A percentile compares a stretch with the other conserved stretches of the same genome.
Conservation (phyloP, 2,329 filamentous ascomycete species). For the Daldinia sp. region DNA sequence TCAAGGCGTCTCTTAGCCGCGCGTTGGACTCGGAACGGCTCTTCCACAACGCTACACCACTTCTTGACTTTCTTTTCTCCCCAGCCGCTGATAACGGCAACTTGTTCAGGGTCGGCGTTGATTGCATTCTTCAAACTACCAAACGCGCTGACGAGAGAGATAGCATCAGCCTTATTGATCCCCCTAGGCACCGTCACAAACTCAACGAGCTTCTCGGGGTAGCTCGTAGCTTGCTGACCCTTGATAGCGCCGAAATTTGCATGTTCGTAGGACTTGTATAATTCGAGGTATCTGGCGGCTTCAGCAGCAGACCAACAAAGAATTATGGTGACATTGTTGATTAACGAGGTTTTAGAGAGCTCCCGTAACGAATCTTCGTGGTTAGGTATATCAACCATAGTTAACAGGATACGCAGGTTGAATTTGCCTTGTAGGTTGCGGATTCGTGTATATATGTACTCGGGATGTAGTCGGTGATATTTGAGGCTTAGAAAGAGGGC, state of each 20-base stretch:
- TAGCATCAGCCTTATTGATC: constrained; percentile 94
- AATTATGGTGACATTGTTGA: constrained; percentile 92
- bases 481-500: constrained; percentile 94
- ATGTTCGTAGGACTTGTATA: constrained; percentile 95
- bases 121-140: constrained; percentile 86
- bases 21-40: constrained; percentile 82
- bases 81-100: constrained; percentile 88
- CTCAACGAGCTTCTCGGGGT: constrained; percentile 86
- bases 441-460: constrained; percentile 97
- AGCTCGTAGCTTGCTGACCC: constrained; percentile 82
- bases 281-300: constrained; percentile 89
- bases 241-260: constrained; percentile 82
- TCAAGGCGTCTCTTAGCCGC: constrained; percentile 61
- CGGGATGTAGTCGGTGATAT: constrained; percentile 95
- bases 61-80: constrained; percentile 92
- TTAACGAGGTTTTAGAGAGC: constrained; percentile 87
- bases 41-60: constrained; percentile 83
- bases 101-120: constrained; percentile 86
- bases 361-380: constrained; percentile 91
- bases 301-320: constrained; percentile 95
- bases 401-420: constrained; percentile 83
- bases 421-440: constrained; percentile 85
- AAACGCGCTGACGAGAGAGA: constrained; percentile 89
- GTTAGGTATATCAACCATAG: constrained; percentile 94
- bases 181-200: constrained; percentile 90